Conservation (phyloP, 305 asterid species). For the Fraxinus paxiana region DNA sequence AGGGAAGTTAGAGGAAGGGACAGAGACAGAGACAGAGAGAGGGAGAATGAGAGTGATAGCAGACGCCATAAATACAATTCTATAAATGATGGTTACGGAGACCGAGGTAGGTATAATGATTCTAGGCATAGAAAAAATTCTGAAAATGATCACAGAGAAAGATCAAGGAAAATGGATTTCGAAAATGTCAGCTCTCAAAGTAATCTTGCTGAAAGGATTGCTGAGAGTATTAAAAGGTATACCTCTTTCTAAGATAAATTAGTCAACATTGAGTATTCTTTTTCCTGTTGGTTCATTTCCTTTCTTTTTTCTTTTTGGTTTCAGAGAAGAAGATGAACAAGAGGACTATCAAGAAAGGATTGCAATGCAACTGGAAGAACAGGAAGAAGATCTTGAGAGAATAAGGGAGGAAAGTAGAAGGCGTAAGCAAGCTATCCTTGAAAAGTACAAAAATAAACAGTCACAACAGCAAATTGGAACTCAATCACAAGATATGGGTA, state of each 20-base stretch:
- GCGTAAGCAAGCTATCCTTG: constrained; percentile 81
- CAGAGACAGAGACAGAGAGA: constrained; percentile 46
- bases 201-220: constrained; percentile 29
- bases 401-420: constrained; percentile 97
- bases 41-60: constrained; percentile 47
- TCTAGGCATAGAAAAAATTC: constrained; percentile 53
- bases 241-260: constrained; percentile 15
- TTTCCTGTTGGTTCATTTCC: not conserved
- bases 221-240: constrained; percentile 51
- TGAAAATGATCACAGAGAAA: constrained; percentile 41
- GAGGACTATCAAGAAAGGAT: constrained; percentile 77
- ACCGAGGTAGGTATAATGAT: constrained; percentile 40
- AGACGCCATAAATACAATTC: constrained; percentile 43
- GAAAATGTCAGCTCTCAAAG: constrained; percentile 34
- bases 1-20: constrained; percentile 33
- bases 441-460: constrained; percentile 59
- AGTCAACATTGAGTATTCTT: constrained; percentile 4
- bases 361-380: constrained; percentile 70
- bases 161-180: constrained; percentile 32
- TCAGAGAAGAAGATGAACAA: constrained; percentile 66
- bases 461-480: constrained; percentile 34
- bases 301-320: constrained; percentile 24
- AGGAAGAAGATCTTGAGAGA: constrained; percentile 85
- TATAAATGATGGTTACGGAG: constrained; percentile 41
- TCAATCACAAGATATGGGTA: constrained; percentile 37